Percentiles rank a stretch among this genome's conserved stretches.
Evolutionary conservation across 2,329 filamentous ascomycete genomes (phyloP).

Genomic region (Aspergillus cejpii): DNA sequence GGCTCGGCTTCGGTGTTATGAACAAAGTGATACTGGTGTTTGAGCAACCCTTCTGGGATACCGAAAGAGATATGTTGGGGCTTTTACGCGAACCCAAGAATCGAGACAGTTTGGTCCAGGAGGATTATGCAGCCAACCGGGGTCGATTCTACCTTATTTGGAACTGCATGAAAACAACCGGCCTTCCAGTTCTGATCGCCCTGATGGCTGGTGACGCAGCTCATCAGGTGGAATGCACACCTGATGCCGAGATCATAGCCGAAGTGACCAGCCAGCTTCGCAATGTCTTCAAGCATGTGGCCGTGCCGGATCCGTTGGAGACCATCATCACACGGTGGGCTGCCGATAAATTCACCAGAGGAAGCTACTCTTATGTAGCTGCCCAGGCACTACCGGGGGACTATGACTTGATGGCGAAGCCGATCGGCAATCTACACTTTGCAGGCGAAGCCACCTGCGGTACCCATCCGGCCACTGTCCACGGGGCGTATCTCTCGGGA

Average conservation of each 20-base stretch:
- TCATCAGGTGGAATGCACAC: slow-evolving; percentile 72
- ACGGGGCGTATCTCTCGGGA: slow-evolving; percentile 91
- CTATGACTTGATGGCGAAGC: slow-evolving; percentile 82
- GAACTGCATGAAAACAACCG: slow-evolving; percentile 85
- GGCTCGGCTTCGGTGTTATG: slow-evolving; percentile 84
- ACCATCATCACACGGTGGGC: slow-evolving; percentile 89
- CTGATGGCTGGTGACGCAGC: slow-evolving; percentile 95
- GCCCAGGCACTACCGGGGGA: slow-evolving; percentile 75
- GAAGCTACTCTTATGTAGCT: slow-evolving; percentile 91
- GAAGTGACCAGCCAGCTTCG: slow-evolving; percentile 76
- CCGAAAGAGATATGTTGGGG: slow-evolving; percentile 85
- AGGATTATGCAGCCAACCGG: slow-evolving; percentile 68
- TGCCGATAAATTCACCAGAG: slow-evolving; percentile 80
- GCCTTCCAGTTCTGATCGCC: slow-evolving; percentile 78
- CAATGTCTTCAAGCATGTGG: slow-evolving; percentile 59
- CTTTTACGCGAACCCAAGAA: slow-evolving; percentile 69
- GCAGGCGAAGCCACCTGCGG: slow-evolving; percentile 94
- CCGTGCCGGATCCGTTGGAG: slow-evolving; percentile 72
- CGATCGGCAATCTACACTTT: slow-evolving; percentile 84
- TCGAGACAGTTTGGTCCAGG: slow-evolving; percentile 65
- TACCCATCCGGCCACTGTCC: slow-evolving; percentile 92
- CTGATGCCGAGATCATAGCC: slow-evolving; percentile 66
- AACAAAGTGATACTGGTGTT: slow-evolving; percentile 96
- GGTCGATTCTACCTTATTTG: slow-evolving; percentile 98
- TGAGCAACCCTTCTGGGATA: slow-evolving; percentile 83